These are phyloP conservation scores for Neltuma alba DNA, from an alignment of 306 rosid genomes.

Conservation along the genomic window DNA sequence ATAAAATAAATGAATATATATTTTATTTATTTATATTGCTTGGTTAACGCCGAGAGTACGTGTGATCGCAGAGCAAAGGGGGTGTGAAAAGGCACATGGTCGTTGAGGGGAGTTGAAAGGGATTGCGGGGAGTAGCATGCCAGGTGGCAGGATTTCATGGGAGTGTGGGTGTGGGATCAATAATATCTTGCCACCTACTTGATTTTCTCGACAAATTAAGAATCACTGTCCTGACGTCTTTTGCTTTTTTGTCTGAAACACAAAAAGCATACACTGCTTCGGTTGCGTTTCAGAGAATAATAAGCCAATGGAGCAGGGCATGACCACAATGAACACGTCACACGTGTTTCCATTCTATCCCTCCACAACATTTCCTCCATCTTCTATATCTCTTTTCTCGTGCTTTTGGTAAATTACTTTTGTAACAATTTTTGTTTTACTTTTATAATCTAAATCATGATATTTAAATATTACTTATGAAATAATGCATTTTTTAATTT, in stretches of 20 bases:
- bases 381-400: neutral
- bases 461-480: too few relatives aligned
- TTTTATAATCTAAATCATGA: too few relatives aligned
- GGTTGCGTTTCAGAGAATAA: neutral
- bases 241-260: neutral
- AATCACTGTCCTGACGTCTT: neutral
- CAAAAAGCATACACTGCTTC: neutral
- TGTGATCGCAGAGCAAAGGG: neutral
- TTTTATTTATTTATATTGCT: too few relatives aligned
- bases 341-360: neutral
- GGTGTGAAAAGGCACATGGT: neutral
- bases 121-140: neutral
- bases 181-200: slow-evolving; percentile 13
- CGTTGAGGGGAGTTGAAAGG: neutral
- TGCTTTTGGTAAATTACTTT: too few relatives aligned
- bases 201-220: neutral
- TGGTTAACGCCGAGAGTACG: neutral
- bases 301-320: neutral
- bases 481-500: too few relatives aligned
- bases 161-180: neutral
- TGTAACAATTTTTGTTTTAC: too few relatives aligned
- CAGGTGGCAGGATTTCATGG: slow-evolving; percentile 32
- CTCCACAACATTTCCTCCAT: neutral
- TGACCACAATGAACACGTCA: neutral
- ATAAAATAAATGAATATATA: too few relatives aligned